A percentile compares a stretch with the other conserved stretches of the same genome.
These are phyloP conservation scores for Leucosporidium yakuticum DNA, from an alignment of 768 basidiomycete species.

Conservation along the genomic window DNA sequence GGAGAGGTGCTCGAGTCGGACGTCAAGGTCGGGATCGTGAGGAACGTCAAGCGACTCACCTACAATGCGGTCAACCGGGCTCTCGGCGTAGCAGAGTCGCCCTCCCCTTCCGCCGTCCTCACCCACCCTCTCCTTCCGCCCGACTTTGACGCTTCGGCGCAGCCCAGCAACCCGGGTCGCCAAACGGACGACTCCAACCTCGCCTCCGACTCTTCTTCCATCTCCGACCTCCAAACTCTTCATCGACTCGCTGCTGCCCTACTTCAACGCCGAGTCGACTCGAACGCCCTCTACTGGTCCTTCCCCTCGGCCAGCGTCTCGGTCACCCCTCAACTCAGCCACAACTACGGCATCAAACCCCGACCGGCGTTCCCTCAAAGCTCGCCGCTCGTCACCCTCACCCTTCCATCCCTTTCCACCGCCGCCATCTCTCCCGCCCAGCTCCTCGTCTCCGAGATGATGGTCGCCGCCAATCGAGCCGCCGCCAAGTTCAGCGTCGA, in stretches of 20 bases:
- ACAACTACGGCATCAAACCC: not conserved
- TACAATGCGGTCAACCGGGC: constrained; percentile 63
- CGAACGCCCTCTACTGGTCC: constrained; percentile 24
- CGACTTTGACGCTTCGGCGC: not conserved
- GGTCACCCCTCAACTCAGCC: constrained; percentile 8
- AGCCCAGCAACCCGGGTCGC: not conserved
- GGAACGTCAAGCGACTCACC: constrained; percentile 58
- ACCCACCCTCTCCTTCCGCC: not conserved
- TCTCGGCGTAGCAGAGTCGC: constrained; percentile 11
- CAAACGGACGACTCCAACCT: not conserved
- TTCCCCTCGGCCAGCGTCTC: constrained; percentile 17
- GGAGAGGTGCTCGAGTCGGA: constrained; percentile 66
- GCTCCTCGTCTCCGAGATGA: constrained; percentile 66
- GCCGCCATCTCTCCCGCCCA: not conserved
- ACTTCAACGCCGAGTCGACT: constrained; percentile 9
- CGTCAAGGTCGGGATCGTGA: constrained; percentile 66
- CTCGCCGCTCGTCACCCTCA: constrained; percentile 11
- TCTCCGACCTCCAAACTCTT: constrained; percentile 6
- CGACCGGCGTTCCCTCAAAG: not conserved
- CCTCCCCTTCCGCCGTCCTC: not conserved
- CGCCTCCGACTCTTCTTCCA: not conserved
- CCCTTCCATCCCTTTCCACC: not conserved
- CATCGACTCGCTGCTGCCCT: constrained; percentile 4
- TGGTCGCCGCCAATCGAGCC: constrained; percentile 70
- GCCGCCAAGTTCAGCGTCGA: constrained; percentile 67